These are phyloP conservation scores for Aquilaria yunnanensis DNA, from an alignment of 345 rosid genomes.

Conservation along the genomic window DNA sequence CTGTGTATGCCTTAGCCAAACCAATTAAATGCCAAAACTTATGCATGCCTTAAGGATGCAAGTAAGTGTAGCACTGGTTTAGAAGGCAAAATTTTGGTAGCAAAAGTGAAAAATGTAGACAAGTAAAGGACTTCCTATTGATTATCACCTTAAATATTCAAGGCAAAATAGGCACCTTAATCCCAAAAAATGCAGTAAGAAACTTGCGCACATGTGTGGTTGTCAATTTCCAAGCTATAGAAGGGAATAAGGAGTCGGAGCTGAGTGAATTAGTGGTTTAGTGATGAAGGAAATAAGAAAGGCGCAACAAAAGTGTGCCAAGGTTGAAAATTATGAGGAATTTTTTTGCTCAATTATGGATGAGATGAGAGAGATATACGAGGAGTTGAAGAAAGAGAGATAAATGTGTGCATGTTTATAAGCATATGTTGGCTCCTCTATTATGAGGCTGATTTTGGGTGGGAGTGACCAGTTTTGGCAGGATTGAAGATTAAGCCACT, in stretches of 20 bases:
- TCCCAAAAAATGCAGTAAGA: conserved; percentile 5
- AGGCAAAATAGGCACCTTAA: conserved; percentile 2
- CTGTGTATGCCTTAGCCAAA: conserved; percentile 8
- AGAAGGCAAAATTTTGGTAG: conserved; percentile 17
- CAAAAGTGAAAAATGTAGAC: background rate
- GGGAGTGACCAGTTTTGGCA: conserved; percentile 47
- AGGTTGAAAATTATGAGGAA: background rate
- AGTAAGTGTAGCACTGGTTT: conserved; percentile 12
- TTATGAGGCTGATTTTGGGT: conserved; percentile 47
- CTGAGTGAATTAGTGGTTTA: conserved; percentile 15
- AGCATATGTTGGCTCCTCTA: conserved; percentile 35
- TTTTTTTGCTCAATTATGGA: conserved; percentile 1
- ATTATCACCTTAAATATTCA: conserved; percentile 8
- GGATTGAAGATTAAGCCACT: conserved; percentile 17
- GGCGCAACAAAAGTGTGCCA: background rate
- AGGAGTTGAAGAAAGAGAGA: conserved; percentile 8
- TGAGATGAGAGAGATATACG: background rate
- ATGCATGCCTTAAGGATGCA: conserved; percentile 16
- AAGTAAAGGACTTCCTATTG: conserved; percentile 9
- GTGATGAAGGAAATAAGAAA: conserved; percentile 11
- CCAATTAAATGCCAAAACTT: conserved; percentile 7
- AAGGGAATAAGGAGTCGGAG: background rate
- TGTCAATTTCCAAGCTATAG: conserved; percentile 9
- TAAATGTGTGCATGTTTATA: conserved; percentile 17
- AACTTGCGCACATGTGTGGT: background rate